Base-by-base conservation (phyloP, 805 yeast genomes). In the Kregervanrija delftensis region DNA sequence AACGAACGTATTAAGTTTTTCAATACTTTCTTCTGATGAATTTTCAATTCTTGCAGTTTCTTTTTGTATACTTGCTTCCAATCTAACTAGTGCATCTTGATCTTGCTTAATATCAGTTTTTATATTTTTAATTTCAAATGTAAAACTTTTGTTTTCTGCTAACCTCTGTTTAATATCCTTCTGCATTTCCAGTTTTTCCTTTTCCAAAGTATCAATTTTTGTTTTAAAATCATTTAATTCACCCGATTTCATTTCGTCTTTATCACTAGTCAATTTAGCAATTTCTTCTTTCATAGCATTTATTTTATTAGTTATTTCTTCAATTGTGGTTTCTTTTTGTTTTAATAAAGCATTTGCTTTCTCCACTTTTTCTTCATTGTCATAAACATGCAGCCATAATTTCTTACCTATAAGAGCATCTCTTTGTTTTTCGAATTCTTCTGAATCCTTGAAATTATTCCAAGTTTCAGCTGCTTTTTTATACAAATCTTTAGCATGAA, bases 351-450 rank as follows among this genome's bases (percentile, higher is more conserved):
- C 30, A 13, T 36, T 40, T 22, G 67, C 64, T 39, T 50, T 46
- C 14, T 50, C 48, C 2, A 51, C 34, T 30, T 54, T 52, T 4
- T 52, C 42, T 42, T 63, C 61, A 13, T 56, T 54, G 9, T 51
- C 55, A 3, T 49, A 54, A 30, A 64, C 67, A 45, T 73, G 73
- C 40, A 74, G 57, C 79, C 81, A 77, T 16, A 70, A 52, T 28
- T 69, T 63, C 51, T 74, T 76, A 11, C 79, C 82, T 38, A 72
- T 69, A 3, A 72, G 48, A 34, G 66, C 40, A 36, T 65, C 59
- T 54, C 71, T 67, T 51, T 60, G 57, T 40, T 68, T 57, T 47
- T 67, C 59, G 43, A 70, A 60, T 49, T 67, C 63, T 42, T 70
- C 69, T 0, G 75, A 67, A 35, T 69, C 67, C 45, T 61, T 58